Conservation (phyloP, 140 eudicot species). For the Cichorium intybus region DNA sequence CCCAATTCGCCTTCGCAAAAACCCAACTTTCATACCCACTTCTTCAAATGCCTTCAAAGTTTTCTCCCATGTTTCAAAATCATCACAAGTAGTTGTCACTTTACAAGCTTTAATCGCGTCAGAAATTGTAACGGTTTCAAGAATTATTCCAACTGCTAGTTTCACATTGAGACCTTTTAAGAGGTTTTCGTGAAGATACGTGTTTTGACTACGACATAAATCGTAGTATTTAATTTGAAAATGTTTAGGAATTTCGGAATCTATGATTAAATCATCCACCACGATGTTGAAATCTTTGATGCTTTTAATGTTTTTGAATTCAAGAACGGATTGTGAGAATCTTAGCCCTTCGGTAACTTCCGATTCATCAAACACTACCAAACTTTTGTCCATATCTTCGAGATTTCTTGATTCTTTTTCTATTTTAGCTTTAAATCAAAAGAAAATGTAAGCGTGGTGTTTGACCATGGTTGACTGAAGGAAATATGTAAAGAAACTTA, state of each 20-base stretch:
- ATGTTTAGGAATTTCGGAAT: conserved; percentile 56
- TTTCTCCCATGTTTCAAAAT: conserved; percentile 54
- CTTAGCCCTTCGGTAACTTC: conserved; percentile 40
- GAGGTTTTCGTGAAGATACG: conserved; percentile 57
- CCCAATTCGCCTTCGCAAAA: conserved; percentile 44
- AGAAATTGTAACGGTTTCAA: conserved; percentile 57
- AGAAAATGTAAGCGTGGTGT: not conserved
- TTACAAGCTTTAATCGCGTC: conserved; percentile 61
- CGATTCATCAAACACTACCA: conserved; percentile 27
- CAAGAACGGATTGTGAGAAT: conserved; percentile 41
- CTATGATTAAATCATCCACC: conserved; percentile 53
- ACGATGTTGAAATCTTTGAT: conserved; percentile 47
- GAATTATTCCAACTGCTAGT: conserved; percentile 53
- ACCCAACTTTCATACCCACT: conserved; percentile 68
- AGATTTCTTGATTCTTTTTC: not conserved
- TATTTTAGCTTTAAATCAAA: not conserved
- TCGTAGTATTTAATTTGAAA: conserved; percentile 54
- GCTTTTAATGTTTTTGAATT: conserved; percentile 45
- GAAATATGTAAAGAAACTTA: conserved; percentile 7
- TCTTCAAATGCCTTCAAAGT: conserved; percentile 62
- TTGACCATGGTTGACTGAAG: not conserved
- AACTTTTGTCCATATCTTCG: conserved; percentile 17
- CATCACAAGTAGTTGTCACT: conserved; percentile 19
- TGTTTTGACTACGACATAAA: conserved; percentile 56
- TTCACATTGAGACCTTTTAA: conserved; percentile 52